Evolutionary conservation across 2,329 filamentous ascomycete species (phyloP), one percentile per base, ranked within the genome.

Genomic region (Dothistroma pini): DNA sequence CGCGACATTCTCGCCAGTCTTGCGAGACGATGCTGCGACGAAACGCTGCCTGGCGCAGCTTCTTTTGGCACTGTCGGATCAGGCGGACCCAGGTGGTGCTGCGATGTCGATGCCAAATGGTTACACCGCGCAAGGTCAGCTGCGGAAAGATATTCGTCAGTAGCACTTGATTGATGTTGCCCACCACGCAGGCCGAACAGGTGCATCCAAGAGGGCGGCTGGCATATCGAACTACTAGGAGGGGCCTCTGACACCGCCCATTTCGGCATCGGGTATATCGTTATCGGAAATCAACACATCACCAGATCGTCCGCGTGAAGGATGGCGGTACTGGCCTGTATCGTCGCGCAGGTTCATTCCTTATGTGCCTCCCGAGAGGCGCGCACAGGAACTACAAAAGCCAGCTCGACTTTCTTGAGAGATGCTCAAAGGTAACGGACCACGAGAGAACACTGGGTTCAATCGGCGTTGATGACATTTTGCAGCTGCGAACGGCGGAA

Each of bases 31-130:
- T 73, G 95, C 95, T 14, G 95, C 95, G 1, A 99, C 95, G 0
- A 99, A 99, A 81, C 89, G 95, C 61, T 99, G 95, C 76, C 87
- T 99, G 35, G 91, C 93, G n/a, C 95, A 97, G 77, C 86, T 99
- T 9, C 83, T 97, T 62, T 96, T 97, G 79, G 97, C 97, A 74
- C 85, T 99, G 58, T 96, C 91, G 10, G 95, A 97, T 77, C 71
- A 74, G 50, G 73, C 73, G 11, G 74, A 73, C 58, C 70, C 70
- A 9, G 61, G 63, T 21, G 65, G 41, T 44, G 41, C n/a, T 44
- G 14, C 41, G 14, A 44, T 70, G 65, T 62, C 64, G n/a, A 53
- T 53, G 51, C 51, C 25, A 10, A 58, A 62, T 2, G 56, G 56
- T 5, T 70, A 69, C 41, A 63, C 59, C 25, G 52, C 62, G 16